These are phyloP conservation scores for Populus nigra DNA, from an alignment of 345 rosid species.

Conservation along the genomic window DNA sequence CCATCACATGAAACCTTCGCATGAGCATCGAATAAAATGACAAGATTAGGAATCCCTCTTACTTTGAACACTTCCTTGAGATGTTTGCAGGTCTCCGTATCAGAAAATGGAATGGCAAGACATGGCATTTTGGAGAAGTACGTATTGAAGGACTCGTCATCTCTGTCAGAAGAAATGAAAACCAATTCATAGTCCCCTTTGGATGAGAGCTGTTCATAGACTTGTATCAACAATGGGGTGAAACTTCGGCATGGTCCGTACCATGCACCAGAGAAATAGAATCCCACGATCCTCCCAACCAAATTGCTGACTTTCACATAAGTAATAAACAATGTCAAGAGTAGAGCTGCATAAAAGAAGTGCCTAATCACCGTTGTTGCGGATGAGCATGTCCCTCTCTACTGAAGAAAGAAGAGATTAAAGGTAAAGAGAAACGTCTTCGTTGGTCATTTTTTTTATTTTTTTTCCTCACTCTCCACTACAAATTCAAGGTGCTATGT, in stretches of 20 bases:
- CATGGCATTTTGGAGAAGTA: conserved; percentile 42
- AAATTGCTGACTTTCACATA: conserved; percentile 13
- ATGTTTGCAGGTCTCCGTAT: conserved; percentile 5
- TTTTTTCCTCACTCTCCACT: too few species aligned
- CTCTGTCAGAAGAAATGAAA: conserved; percentile 34
- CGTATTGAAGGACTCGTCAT: conserved; percentile 29
- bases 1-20: conserved; percentile 20
- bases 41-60: conserved; percentile 26
- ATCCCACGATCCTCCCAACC: conserved; percentile 27
- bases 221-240: conserved; percentile 16
- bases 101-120: conserved; percentile 42
- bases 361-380: conserved; percentile 24
- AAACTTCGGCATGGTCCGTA: conserved; percentile 21
- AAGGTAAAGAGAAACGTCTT: conserved; percentile 8
- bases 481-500: too few species aligned
- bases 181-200: conserved; percentile 29
- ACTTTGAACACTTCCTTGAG: conserved; percentile 35
- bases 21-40: conserved; percentile 13
- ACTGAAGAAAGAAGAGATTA: conserved; percentile 20
- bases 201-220: conserved; percentile 12
- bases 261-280: conserved; percentile 30
- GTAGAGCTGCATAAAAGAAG: background rate
- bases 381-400: conserved; percentile 24
- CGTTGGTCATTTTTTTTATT: conserved; percentile 1
- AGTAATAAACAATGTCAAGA: background rate